Evolutionary conservation across 768 basidiomycete genomes (phyloP), one percentile per base, ranked within the genome.

Genomic region (Cantharellus cinnabarinus): DNA sequence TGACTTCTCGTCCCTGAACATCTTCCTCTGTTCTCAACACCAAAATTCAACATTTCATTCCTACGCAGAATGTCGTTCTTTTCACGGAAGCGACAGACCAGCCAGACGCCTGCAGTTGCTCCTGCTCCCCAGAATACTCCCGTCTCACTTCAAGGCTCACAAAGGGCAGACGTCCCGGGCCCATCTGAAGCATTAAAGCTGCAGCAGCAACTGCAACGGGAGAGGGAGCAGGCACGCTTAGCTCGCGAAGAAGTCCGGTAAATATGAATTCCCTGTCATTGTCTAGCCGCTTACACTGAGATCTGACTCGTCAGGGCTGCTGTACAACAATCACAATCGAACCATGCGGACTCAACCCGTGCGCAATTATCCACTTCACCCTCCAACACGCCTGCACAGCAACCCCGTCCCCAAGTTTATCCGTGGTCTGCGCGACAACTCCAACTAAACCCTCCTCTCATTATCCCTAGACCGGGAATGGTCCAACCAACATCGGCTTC

Each of bases 41-140:
- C 20, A 29, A 29, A 29, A 29, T 29, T 29, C 44, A 51, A 77
- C 79, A 83, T 82, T 77, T 76, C 80, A 79, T 83, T 78, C 68
- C 70, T 83, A 63, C 73, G 81, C 70, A 82, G 82, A 80, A 89
- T 89, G 87, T 87, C 85, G 77, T 89, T 88, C 85, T 89, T 89
- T 79, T 83, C 79, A 50, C 78, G 85, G 78, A 87, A 81, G 82
- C 88, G 85, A 78, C 77, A 81, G 63, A 75, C 78, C 58, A 77
- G 72, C 56, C 66, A 64, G 54, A 61, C 10, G 20, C 15, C 4
- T 15, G 4, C 14, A n/a, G 40, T 37, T 34, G 34, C 53, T 14
- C 56, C 61, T 50, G 15, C 65, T 41, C n/a, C 50, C 41, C 65
- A 63, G 29, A 4, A 29, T 52, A 59, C 61, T 54, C 55, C 56